Evolutionary conservation across 257 asterid species (phyloP).

Genomic region (Primulina huaijiensis): DNA sequence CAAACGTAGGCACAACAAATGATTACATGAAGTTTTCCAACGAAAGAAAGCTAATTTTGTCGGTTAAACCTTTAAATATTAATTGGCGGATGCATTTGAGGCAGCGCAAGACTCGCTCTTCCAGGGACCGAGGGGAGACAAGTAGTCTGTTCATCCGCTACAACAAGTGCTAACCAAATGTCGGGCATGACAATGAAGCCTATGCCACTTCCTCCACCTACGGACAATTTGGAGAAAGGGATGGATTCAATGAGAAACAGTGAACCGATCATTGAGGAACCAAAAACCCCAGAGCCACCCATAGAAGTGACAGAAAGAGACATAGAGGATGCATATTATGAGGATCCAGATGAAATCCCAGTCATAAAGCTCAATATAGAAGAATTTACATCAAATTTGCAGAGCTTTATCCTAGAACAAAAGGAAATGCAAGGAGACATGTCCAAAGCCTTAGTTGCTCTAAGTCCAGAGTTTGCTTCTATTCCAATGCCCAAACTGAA

Average conservation of each 20-base stretch:
- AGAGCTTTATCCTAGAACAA: slow-evolving; percentile 55
- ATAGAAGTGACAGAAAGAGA: slow-evolving; percentile 54
- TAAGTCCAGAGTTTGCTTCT: slow-evolving; percentile 69
- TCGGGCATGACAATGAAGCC: slow-evolving; percentile 35
- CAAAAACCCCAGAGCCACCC: slow-evolving; percentile 68
- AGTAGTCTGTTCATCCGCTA: slow-evolving; percentile 27
- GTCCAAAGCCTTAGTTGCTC: slow-evolving; percentile 81
- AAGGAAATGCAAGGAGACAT: slow-evolving; percentile 63
- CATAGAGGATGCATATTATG: slow-evolving; percentile 77
- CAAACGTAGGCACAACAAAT: slow-evolving; percentile 12
- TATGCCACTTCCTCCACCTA: slow-evolving; percentile 46
- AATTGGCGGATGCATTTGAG: slow-evolving; percentile 26
- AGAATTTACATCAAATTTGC: slow-evolving; percentile 59
- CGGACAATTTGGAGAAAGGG: slow-evolving; percentile 35
- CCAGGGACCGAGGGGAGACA: slow-evolving; percentile 75
- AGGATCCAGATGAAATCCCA: slow-evolving; percentile 91
- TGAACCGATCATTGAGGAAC: slow-evolving; percentile 84
- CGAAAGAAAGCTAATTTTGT: slow-evolving; percentile 4
- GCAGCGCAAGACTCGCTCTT: slow-evolving; percentile 94
- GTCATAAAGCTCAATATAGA: slow-evolving; percentile 67
- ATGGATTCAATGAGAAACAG: slow-evolving; percentile 30
- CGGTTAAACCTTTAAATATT: slow-evolving; percentile 3
- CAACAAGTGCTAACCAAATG: slow-evolving; percentile 31
- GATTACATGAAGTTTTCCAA: slow-evolving; percentile 17
- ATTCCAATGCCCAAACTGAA: slow-evolving; percentile 80